Conservation (phyloP, 331 rosid genomes). For the Quercus tomentella region DNA sequence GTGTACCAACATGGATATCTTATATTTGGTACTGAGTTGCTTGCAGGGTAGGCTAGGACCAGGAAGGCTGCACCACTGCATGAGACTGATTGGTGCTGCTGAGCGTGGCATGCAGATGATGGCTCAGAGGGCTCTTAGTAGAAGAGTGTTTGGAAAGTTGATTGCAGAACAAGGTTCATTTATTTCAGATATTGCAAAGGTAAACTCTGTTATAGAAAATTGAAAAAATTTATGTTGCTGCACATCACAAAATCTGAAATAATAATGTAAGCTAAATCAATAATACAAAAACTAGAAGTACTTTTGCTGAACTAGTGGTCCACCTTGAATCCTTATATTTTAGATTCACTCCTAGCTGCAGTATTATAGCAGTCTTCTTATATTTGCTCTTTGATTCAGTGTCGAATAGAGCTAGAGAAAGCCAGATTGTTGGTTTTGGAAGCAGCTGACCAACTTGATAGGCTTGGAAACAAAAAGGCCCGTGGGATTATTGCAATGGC, state of each 20-base stretch:
- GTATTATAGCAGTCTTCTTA: neutral
- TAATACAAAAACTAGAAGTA: no score
- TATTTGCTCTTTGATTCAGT: slow-evolving; percentile 39
- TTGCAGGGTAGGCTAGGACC: slow-evolving; percentile 97
- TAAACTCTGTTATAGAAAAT: slow-evolving; percentile 18
- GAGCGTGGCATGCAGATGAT: slow-evolving; percentile 86
- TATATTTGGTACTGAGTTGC: slow-evolving; percentile 2
- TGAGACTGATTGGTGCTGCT: slow-evolving; percentile 93
- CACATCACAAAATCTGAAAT: neutral
- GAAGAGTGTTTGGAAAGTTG: slow-evolving; percentile 79
- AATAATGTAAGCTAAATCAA: neutral
- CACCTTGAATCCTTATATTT: neutral
- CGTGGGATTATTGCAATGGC: slow-evolving; percentile 95
- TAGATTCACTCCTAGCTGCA: neutral
- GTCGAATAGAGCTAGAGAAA: slow-evolving; percentile 86
- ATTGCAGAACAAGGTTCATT: slow-evolving; percentile 95
- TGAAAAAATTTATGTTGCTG: neutral
- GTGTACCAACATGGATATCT: neutral
- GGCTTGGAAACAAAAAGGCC: slow-evolving; percentile 80
- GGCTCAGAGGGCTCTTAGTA: slow-evolving; percentile 81
- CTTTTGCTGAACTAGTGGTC: neutral
- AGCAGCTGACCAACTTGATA: slow-evolving; percentile 94
- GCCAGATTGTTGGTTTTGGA: slow-evolving; percentile 83
- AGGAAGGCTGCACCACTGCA: slow-evolving; percentile 98
- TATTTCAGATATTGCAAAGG: slow-evolving; percentile 80